Base-by-base conservation (phyloP, 306 rosid species). In the Inga laurina region DNA sequence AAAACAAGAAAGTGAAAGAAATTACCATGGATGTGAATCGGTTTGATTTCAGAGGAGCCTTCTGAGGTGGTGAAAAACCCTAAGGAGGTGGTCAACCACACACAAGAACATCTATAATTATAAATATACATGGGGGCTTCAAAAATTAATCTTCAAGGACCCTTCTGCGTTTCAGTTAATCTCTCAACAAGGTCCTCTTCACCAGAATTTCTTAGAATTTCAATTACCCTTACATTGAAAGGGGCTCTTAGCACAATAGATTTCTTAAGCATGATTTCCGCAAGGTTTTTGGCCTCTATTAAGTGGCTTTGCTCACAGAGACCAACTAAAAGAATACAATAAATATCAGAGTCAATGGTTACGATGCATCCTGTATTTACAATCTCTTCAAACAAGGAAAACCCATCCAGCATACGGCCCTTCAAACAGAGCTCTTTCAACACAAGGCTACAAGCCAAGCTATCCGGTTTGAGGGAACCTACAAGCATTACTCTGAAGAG, bases 401-500 rank as follows among this genome's bases (percentile, higher is more conserved):
- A 93, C 43, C 90, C 94, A 70, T 91, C 96, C 35, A 90, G 35
- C 72, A 89, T 62, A 37, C 81, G 74, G 8, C 89, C 98, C 84
- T 84, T 87, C 80, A 79, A 52, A 77, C 90, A 88, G 10, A 91
- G 75, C 82, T 91, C 90, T 86, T 84, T 93, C 64, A 95, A 84
- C 87, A 95, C 79, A 54, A 92, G 86, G 86, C 88, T 89, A 65
- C 88, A 86, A 3, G 94, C 92, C 80, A 89, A 80, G 83, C 92
- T 83, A 81, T 89, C 90, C 3, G 94, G 96, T 81, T 76, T 91
- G 66, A 88, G 34, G 66, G 86, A 89, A 73, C 72, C 68, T 35
- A 81, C 87, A 77, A 95, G 88, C 94, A 95, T 90, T 88, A 76
- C 82, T 88, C 84, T 81, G 72, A 93, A 87, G 85, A 92, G 86